Base-by-base conservation (phyloP, 2,329 filamentous ascomycete genomes). In the Trichoderma lentiforme region DNA sequence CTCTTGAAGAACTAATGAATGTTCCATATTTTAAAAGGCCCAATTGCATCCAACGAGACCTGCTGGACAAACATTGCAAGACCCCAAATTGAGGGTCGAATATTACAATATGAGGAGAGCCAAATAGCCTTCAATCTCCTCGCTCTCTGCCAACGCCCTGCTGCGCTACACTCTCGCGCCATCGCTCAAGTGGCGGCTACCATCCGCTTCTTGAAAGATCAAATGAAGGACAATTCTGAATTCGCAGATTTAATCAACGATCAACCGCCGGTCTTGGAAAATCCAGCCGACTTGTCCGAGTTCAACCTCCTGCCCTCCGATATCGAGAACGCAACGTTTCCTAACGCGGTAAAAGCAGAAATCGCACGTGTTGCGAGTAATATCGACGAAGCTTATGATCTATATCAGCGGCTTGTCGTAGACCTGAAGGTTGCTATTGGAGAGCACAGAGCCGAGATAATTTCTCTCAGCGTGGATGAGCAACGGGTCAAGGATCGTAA, bases 111-210 rank as follows among this genome's bases (percentile, higher is more conserved):
- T 74, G 88, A 89, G 73, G 89, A 89, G 39, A 88, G 86, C 12
- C 86, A 89, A 67, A 86, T 93, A 34, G 87, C 91, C n/a, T 97
- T 94, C 82, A 94, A 89, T 74, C 88, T 97, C 47, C 85, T 97
- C 63, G 91, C 93, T 28, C 82, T 97, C 2, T 92, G 91, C 74
- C 87, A 88, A 71, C 92, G 91, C 71, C 90, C 93, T 0, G 80
- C 92, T 2, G 76, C 82, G 14, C 79, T 81, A 3, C 82, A 90
- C 12, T 84, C 78, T 72, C 87, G 72, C 79, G 81, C 80, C 6
- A 83, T 90, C 26, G 83, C 84, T 2, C 73, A 76, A 28, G 84
- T 82, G 60, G 76, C 86, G 70, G 79, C 84, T 74, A 79, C 80
- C 21, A 73, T 87, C 34, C 74, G 78, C 7, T 76, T 76, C 32